These are phyloP conservation scores for Inga laurina DNA, from an alignment of 306 rosid species.

Conservation along the genomic window DNA sequence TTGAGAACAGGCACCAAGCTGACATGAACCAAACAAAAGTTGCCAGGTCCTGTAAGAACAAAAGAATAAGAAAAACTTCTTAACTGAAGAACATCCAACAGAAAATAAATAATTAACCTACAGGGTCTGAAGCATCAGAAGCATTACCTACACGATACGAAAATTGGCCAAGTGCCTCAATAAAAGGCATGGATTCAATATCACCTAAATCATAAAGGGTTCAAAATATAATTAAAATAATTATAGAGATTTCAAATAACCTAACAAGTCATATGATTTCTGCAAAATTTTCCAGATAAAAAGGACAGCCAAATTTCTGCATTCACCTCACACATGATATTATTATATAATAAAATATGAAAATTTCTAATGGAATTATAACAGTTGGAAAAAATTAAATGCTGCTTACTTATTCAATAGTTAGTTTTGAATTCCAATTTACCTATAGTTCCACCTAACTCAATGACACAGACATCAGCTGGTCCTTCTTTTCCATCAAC, in stretches of 20 bases:
- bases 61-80: slow-evolving; percentile 19
- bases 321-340: slow-evolving; percentile 16
- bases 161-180: slow-evolving; percentile 88
- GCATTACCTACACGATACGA: slow-evolving; percentile 81
- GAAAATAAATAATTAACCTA: slow-evolving; percentile 8
- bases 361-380: neutral
- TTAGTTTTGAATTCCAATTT: slow-evolving; percentile 2
- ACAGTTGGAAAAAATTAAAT: neutral
- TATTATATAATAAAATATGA: slow-evolving; percentile 8
- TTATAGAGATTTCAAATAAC: slow-evolving; percentile 1
- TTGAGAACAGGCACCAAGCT: slow-evolving; percentile 82
- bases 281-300: slow-evolving; percentile 6
- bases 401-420: neutral
- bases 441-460: slow-evolving; percentile 95
- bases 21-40: slow-evolving; percentile 84
- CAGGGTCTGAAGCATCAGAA: slow-evolving; percentile 3
- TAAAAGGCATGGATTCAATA: slow-evolving; percentile 84
- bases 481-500: slow-evolving; percentile 85
- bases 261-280: neutral
- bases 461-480: slow-evolving; percentile 92
- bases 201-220: slow-evolving; percentile 58
- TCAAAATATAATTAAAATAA: neutral
- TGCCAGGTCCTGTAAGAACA: slow-evolving; percentile 59
- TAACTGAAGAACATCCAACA: slow-evolving; percentile 21
- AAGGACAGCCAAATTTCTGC: slow-evolving; percentile 19